Evolutionary conservation across 2,329 filamentous ascomycete genomes (phyloP).

Genomic region (Atkinsonella texensis): DNA sequence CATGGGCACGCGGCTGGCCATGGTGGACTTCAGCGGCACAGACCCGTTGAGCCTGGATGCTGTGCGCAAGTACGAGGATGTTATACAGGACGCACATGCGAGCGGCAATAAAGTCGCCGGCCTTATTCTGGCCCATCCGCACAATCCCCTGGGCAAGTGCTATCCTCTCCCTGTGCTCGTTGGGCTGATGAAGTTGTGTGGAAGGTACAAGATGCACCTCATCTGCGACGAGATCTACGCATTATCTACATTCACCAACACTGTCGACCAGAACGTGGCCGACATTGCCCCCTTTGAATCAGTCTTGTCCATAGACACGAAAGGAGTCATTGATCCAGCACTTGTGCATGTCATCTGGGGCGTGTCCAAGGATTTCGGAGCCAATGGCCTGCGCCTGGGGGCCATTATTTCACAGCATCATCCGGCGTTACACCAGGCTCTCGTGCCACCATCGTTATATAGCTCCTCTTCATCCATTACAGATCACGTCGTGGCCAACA

Average conservation of each 20-base stretch:
- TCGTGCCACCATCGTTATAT: constrained; percentile 12
- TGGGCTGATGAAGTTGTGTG: constrained; percentile 33
- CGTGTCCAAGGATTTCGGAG: constrained; percentile 41
- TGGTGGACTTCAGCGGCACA: constrained; percentile 29
- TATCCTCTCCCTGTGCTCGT: constrained; percentile 28
- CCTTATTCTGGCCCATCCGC: constrained; percentile 38
- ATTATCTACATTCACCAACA: constrained; percentile 35
- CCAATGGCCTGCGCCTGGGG: constrained; percentile 42
- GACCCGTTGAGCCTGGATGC: constrained; percentile 31
- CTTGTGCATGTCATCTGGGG: constrained; percentile 40
- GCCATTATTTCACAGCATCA: constrained; percentile 37
- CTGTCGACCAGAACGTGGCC: constrained; percentile 12
- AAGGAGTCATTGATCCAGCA: constrained; percentile 32
- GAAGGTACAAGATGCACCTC: constrained; percentile 32
- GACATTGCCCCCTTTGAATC: constrained; percentile 30
- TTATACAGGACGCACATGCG: constrained; percentile 24
- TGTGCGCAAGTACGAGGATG: constrained; percentile 32
- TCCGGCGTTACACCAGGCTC: constrained; percentile 22
- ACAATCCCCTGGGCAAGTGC: constrained; percentile 39
- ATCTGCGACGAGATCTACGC: constrained; percentile 41
- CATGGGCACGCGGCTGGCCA: constrained; percentile 27
- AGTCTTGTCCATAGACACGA: constrained; percentile 28
- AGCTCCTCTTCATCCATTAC: constrained; percentile 26
- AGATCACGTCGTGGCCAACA: constrained; percentile 26
- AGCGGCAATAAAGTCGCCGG: constrained; percentile 30